Conservation (phyloP, 2,329 filamentous ascomycete genomes). For the Colletotrichum phormii region DNA sequence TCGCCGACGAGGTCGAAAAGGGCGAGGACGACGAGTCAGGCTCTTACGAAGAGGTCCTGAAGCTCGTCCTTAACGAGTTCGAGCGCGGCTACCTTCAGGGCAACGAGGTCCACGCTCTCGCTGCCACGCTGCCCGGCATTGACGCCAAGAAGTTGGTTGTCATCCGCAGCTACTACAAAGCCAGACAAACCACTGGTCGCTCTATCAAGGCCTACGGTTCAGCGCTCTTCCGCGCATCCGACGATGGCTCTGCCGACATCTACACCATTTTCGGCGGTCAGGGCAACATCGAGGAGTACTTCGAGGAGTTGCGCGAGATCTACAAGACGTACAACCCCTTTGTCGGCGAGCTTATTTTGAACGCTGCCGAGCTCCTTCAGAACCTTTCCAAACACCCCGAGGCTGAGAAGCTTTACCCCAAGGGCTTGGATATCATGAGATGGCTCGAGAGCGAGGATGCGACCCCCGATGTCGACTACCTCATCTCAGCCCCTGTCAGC, state of each 20-base stretch:
- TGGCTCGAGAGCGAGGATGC: conserved; percentile 92
- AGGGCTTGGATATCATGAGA: conserved; percentile 93
- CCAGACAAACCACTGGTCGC: conserved; percentile 84
- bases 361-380: conserved; percentile 88
- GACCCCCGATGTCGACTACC: conserved; percentile 93
- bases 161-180: conserved; percentile 91
- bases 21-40: conserved; percentile 90
- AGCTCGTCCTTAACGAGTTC: conserved; percentile 93
- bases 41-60: conserved; percentile 92
- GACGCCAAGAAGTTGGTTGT: conserved; percentile 92
- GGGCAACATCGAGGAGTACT: conserved; percentile 99
- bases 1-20: conserved; percentile 89
- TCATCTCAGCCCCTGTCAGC: conserved; percentile 94
- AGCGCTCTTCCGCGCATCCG: conserved; percentile 88
- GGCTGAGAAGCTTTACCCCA: conserved; percentile 95
- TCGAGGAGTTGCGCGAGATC: conserved; percentile 93
- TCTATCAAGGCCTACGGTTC: conserved; percentile 94
- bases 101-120: conserved; percentile 95
- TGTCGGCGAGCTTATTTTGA: conserved; percentile 84
- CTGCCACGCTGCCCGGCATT: conserved; percentile 87
- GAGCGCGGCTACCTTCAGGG: conserved; percentile 94
- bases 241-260: conserved; percentile 84
- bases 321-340: conserved; percentile 93
- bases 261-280: conserved; percentile 98
- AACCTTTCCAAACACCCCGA: conserved; percentile 83